Conservation (phyloP, 257 asterid species). For the Nicotiana attenuata region DNA sequence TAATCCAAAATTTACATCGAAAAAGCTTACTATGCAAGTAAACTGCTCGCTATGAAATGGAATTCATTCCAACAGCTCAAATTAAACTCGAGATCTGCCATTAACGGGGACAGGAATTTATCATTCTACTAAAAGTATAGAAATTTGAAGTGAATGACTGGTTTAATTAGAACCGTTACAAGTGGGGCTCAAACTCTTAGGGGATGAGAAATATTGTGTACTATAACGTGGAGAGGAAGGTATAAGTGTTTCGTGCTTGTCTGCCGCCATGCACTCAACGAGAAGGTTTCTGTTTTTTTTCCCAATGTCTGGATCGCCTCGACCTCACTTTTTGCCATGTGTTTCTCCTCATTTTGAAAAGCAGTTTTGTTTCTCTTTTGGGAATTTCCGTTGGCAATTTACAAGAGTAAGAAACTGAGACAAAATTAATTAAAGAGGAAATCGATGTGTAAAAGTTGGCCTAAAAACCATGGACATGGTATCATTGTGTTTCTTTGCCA, state of each 20-base stretch:
- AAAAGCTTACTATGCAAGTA: too few relatives aligned
- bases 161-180: not conserved
- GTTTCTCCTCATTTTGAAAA: not conserved
- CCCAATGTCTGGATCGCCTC: not conserved
- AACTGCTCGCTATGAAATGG: too few relatives aligned
- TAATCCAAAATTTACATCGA: too few relatives aligned
- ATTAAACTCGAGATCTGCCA: not conserved
- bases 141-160: not conserved
- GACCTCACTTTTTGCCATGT: not conserved
- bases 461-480: not conserved
- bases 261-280: constrained; percentile 63
- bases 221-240: constrained; percentile 55
- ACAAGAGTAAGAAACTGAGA: not conserved
- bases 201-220: constrained; percentile 21
- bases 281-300: constrained; percentile 12
- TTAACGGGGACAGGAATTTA: too few relatives aligned
- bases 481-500: too few relatives aligned
- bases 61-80: not conserved
- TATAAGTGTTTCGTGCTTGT: constrained; percentile 82
- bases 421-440: not conserved
- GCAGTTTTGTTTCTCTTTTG: not conserved
- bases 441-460: not conserved
- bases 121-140: not conserved
- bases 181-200: constrained; percentile 15
- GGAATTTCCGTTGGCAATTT: not conserved